Percentiles rank a stretch among this genome's conserved stretches.
Evolutionary conservation across 106 monocot species (phyloP).

Genomic region (Platanthera zijinensis): DNA sequence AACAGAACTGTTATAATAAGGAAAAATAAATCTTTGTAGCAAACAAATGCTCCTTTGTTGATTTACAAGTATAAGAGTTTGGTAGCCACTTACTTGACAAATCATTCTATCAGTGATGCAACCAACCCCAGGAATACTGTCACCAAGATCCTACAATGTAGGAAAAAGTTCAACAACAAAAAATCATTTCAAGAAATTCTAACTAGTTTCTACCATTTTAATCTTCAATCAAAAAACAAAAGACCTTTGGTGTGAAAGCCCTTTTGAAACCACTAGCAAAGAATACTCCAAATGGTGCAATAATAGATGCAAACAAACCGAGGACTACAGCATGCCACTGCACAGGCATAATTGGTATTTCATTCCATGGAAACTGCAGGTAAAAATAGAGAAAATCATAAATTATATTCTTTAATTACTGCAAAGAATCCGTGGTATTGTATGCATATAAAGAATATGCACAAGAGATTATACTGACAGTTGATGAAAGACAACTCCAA

Average conservation of each 20-base stretch:
- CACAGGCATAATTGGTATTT: conserved; percentile 57
- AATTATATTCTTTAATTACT: background rate
- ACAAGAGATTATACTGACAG: no score
- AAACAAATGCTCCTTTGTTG: background rate
- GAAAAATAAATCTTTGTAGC: background rate
- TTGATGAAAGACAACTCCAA: no score
- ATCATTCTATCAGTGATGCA: conserved; percentile 99
- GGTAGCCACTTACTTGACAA: conserved; percentile 61
- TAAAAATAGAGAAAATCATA: background rate
- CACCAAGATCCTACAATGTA: conserved; percentile 79
- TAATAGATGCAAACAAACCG: conserved; percentile 95
- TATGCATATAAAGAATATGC: no score
- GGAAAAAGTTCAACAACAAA: background rate
- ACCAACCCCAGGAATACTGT: conserved; percentile 98
- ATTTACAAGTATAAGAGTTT: background rate
- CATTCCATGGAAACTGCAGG: conserved; percentile 82
- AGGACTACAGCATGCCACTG: conserved; percentile 96
- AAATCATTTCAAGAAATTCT: background rate
- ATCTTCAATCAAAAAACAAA: background rate
- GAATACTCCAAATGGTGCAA: conserved; percentile 97
- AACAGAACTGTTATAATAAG: no score
- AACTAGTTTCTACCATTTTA: background rate
- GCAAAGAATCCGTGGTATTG: no score
- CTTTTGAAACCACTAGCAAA: conserved; percentile 98
- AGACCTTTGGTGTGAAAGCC: conserved; percentile 92